These are phyloP conservation scores for Nicotiana tabacum DNA, from an alignment of 257 asterid genomes.

Conservation along the genomic window DNA sequence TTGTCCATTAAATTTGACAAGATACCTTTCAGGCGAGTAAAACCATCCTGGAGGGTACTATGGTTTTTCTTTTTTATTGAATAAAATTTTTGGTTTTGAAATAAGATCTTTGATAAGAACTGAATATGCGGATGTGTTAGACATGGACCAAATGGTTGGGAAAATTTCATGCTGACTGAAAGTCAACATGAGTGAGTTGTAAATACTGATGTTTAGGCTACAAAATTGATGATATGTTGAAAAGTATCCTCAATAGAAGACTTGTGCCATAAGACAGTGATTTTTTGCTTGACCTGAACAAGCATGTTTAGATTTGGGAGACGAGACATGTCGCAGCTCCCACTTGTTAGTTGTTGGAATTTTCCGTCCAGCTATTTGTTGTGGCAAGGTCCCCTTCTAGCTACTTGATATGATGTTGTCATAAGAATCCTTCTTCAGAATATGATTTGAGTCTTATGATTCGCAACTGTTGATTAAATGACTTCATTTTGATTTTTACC, in stretches of 20 bases:
- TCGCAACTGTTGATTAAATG: not conserved
- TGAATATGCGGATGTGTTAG: not conserved
- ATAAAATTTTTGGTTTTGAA: not conserved
- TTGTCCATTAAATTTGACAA: not conserved
- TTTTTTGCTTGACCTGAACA: not conserved
- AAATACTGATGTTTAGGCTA: not conserved
- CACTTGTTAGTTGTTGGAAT: not conserved
- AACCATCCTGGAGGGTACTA: not conserved
- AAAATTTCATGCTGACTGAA: not conserved
- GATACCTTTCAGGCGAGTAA: not conserved
- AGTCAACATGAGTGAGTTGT: not conserved
- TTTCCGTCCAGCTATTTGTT: not conserved
- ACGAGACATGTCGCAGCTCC: not conserved
- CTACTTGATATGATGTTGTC: not conserved
- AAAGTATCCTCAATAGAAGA: not conserved
- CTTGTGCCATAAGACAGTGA: not conserved
- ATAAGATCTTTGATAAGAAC: not conserved
- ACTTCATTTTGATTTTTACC: not conserved
- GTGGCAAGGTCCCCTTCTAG: not conserved
- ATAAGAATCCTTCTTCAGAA: not conserved
- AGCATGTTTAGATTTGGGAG: not conserved
- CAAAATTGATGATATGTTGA: not conserved
- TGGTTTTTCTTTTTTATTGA: not conserved
- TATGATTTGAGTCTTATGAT: constrained; percentile 5
- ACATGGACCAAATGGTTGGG: not conserved